These are phyloP conservation scores for Pilasporangium apinafurcum DNA, from an alignment of 352 stramenopile genomes.

Conservation along the genomic window DNA sequence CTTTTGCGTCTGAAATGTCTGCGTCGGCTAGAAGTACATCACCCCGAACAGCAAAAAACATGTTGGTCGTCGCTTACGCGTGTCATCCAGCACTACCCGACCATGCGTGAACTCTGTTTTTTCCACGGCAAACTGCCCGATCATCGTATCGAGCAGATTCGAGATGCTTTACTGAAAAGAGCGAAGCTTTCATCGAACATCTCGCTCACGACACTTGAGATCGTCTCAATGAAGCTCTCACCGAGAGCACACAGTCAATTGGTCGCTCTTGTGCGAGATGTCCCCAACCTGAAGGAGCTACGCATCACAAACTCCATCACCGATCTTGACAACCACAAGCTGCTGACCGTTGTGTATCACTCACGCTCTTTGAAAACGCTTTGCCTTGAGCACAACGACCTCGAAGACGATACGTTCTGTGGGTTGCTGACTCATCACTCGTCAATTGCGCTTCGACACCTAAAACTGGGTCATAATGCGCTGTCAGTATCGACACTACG, in stretches of 20 bases:
- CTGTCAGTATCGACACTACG: constrained; percentile 38
- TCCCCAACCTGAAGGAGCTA: constrained; percentile 24
- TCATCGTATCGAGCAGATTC: constrained; percentile 31
- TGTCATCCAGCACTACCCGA: constrained; percentile 21
- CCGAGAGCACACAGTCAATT: constrained; percentile 36
- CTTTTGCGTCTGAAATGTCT: constrained; percentile 35
- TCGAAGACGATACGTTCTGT: constrained; percentile 61
- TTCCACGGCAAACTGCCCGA: constrained; percentile 67
- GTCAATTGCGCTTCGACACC: constrained; percentile 22
- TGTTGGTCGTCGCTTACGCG: constrained; percentile 26
- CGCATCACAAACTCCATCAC: constrained; percentile 55
- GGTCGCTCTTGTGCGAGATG: constrained; percentile 24
- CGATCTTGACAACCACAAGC: constrained; percentile 46
- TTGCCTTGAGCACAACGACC: constrained; percentile 73
- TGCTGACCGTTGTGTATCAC: constrained; percentile 33
- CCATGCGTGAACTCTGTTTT: constrained; percentile 47
- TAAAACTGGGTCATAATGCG: constrained; percentile 61
- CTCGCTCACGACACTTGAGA: constrained; percentile 34
- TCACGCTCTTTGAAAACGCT: constrained; percentile 29
- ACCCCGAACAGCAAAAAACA: constrained; percentile 60
- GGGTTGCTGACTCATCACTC: constrained; percentile 11
- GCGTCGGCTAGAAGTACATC: constrained; percentile 59
- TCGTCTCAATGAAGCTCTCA: constrained; percentile 68
- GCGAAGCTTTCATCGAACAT: not conserved
- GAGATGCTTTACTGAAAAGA: constrained; percentile 12